Base-by-base conservation (phyloP, 768 basidiomycete species). In the Amanita rubescens region DNA sequence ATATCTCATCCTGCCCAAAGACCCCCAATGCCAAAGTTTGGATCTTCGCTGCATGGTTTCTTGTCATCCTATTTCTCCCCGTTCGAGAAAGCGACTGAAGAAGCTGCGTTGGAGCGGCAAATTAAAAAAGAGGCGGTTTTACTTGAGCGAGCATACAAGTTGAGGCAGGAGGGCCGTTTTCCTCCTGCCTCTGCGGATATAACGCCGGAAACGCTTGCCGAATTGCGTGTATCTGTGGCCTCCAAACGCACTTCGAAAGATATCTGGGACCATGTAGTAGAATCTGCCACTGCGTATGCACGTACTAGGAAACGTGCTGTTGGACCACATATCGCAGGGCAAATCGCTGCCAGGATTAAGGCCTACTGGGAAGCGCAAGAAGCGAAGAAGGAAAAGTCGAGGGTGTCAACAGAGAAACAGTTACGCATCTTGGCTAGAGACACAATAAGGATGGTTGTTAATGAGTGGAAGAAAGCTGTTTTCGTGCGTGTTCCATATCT, bases 381-480 rank as follows among this genome's bases (percentile, higher is more conserved):
- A 33, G 74, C 76, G 27, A 80, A 75, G 61, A 84, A 83, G 52
- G 84, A 85, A 27, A 80, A 74, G 63, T 76, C 76, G 15, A 72
- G 67, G 54, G 66, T 67, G 17, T 77, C 76, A 58, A 86, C 90
- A 60, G 87, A 91, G 70, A 80, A 77, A 65, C 74, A 84, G 25
- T 57, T 88, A 58, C 74, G 80, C 49, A 74, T 71, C 3, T 60
- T 91, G 34, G 89, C 88, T 11, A 90, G 87, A 69, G 77, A 80
- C 19, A 84, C 88, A 0, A 74, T 86, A 45, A 81, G 80, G 59
- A 69, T 82, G 60, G 81, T 96, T 25, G 75, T 78, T 27, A 75
- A 75, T 7, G 87, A 92, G 63, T 97, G 94, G 94, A 88, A 86
- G 67, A 83, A 89, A 62, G 94, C 90, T 7, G 82, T 94, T 42